Evolutionary conservation across 305 asterid genomes (phyloP).

Genomic region (Solanum hybrid): DNA sequence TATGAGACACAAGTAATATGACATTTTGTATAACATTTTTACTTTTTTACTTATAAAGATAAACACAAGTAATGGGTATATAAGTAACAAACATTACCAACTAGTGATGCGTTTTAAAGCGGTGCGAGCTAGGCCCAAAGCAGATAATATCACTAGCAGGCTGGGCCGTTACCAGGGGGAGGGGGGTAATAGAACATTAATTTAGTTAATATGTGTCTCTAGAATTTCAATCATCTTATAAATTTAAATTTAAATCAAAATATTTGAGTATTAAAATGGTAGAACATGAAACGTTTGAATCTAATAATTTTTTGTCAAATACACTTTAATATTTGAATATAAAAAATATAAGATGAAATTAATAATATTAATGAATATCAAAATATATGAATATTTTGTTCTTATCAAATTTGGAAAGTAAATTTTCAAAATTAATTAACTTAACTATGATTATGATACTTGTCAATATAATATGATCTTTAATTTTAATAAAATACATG

Average conservation of each 20-base stretch:
- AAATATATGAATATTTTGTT: not conserved
- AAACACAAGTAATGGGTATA: no score
- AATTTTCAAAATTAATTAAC: not conserved
- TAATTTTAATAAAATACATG: not conserved
- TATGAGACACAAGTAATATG: not conserved
- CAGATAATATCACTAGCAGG: no score
- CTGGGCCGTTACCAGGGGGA: no score
- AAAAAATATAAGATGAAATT: not conserved
- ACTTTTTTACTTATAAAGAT: no score
- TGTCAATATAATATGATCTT: not conserved
- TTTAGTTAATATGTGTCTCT: no score
- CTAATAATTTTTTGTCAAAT: not conserved
- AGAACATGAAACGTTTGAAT: not conserved
- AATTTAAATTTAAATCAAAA: no score
- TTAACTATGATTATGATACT: not conserved
- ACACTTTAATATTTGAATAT: not conserved
- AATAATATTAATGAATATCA: no score
- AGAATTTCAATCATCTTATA: not conserved
- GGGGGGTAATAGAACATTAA: no score
- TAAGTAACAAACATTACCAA: no score
- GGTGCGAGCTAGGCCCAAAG: no score
- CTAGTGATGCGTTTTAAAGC: no score
- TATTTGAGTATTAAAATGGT: not conserved
- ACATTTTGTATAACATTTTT: no score
- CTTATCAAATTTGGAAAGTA: not conserved